Evolutionary conservation across 75 land plant genomes (phyloP).

Genomic region (Chamaecyparis obtusa): DNA sequence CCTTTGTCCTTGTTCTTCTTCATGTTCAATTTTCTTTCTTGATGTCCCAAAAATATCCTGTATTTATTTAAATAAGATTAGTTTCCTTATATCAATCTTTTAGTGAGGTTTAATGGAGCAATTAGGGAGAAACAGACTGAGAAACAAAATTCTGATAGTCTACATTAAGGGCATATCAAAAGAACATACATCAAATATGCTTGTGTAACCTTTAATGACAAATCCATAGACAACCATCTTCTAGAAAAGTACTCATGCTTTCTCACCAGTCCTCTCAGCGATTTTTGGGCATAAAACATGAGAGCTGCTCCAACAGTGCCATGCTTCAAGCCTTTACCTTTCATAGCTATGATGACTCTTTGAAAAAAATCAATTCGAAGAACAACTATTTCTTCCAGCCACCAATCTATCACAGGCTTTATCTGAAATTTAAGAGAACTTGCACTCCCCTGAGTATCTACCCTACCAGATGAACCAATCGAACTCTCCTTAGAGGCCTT

Average conservation of each 20-base stretch:
- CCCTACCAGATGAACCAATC: constrained; percentile 14
- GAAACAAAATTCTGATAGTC: not conserved
- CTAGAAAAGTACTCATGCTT: not conserved
- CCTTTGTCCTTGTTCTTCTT: constrained; percentile 72
- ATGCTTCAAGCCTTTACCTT: constrained; percentile 66
- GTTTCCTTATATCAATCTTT: constrained; percentile 25
- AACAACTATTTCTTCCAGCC: constrained; percentile 86
- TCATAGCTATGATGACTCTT: constrained; percentile 77
- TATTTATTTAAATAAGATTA: constrained; percentile 21
- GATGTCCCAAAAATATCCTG: constrained; percentile 63
- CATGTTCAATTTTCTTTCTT: constrained; percentile 49
- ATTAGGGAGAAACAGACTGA: constrained; percentile 8
- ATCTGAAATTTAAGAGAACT: constrained; percentile 17
- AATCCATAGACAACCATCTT: not conserved
- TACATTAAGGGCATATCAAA: not conserved
- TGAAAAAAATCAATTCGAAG: constrained; percentile 85
- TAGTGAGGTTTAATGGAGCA: not conserved
- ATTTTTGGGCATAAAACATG: constrained; percentile 89
- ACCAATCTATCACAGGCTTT: constrained; percentile 72
- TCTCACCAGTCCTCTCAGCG: constrained; percentile 76
- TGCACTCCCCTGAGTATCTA: constrained; percentile 13
- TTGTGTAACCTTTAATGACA: not conserved
- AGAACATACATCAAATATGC: not conserved
- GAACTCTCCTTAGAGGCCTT: constrained; percentile 57
- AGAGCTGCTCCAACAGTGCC: constrained; percentile 78